phyloP scores from a whole-genome alignment of 371 early-diverging fungal species.

The Mucor velutinosus region DNA sequence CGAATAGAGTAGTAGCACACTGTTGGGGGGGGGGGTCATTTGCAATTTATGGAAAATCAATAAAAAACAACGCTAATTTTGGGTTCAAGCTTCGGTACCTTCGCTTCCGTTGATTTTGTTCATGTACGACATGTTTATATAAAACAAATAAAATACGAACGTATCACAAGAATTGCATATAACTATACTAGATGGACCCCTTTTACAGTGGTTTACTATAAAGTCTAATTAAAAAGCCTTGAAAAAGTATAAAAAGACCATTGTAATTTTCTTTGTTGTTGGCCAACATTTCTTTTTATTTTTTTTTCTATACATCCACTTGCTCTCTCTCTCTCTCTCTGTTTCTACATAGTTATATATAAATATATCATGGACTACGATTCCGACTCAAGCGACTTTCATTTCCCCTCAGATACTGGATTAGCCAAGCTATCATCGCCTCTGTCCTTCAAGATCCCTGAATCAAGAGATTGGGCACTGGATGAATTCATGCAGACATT shows the following conservation, averaged over 20 bases:
- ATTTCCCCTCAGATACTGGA: constrained; percentile 44
- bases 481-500: constrained; percentile 42
- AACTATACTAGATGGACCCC: not conserved
- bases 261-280: not conserved
- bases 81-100: constrained; percentile 6
- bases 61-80: constrained; percentile 8
- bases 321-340: constrained; percentile 8
- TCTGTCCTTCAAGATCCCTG: constrained; percentile 36
- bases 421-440: constrained; percentile 41
- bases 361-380: constrained; percentile 25
- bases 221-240: not conserved
- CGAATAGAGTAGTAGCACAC: not conserved
- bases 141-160: constrained; percentile 8
- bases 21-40: not conserved
- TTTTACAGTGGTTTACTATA: constrained; percentile 2
- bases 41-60: constrained; percentile 6
- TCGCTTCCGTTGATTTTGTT: constrained; percentile 4
- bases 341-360: not conserved
- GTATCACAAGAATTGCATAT: not conserved
- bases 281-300: not conserved
- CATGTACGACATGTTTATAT: constrained; percentile 5
- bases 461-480: constrained; percentile 42
- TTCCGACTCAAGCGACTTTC: constrained; percentile 39
- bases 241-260: constrained; percentile 3
- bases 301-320: not conserved